Base-by-base conservation (phyloP, 2,329 filamentous ascomycete genomes). In the Hirsutella minnesotensis region DNA sequence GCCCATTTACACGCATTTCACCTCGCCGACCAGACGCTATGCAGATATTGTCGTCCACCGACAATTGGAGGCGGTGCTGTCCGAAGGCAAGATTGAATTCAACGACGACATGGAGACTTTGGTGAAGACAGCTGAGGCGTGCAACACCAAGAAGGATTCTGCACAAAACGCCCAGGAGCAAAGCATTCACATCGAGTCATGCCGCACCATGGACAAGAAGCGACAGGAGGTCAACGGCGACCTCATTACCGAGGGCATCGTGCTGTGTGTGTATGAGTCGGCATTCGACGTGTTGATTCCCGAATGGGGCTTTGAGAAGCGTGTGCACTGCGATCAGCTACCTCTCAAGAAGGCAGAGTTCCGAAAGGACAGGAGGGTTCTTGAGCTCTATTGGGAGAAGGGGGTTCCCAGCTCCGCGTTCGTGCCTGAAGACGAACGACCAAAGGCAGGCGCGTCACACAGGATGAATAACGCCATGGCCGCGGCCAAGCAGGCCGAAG, bases 351-450 rank as follows among this genome's bases (percentile, higher is more conserved):
- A 98, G 73, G 92, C 92, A n/a, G 92, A 98, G 61, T 98, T 92
- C 67, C 81, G 94, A 64, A 96, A 96, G 73, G 88, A 94, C 60
- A 86, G 89, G 68, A 81, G 92, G 44, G 79, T 96, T 24, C 74
- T 98, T 38, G 92, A 98, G 66, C 76, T 98, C 15, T 98, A 95
- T 73, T 98, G 92, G 92, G 92, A 98, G 79, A 98, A 96, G 77
- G 92, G 92, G 38, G 88, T 96, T 8, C 87, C 90, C 22, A 96
- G 89, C 49, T 95, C 90, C 36, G 86, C 89, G 3, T 98, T 94
- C 54, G 83, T 98, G 41, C 92, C 92, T 3, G 92, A 98, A 59
- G 92, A 98, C 59, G 92, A 98, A 69, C 83, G 89, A 44, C 89
- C 89, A 42, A 94, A 92, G 72, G 81, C 84, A 40, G 81, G 77